Conservation (phyloP, 805 yeast species). For the Candida tammaniensis region DNA sequence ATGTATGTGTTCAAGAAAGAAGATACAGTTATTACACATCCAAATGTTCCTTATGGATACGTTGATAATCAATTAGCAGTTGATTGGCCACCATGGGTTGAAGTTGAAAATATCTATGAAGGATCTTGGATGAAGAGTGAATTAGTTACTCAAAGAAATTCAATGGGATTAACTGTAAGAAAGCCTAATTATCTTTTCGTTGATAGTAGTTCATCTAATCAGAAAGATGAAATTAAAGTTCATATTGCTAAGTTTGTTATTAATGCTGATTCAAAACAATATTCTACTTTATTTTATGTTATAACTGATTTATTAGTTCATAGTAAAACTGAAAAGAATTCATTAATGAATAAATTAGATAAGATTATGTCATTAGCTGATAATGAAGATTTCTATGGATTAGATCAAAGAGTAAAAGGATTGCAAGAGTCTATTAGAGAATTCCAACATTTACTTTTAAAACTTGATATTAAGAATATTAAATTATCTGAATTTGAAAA, state of each 20-base stretch:
- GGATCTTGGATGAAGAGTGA: conserved; percentile 29
- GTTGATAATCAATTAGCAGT: conserved; percentile 53
- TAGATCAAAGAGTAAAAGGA: conserved; percentile 25
- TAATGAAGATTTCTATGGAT: conserved; percentile 31
- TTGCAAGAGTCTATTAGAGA: conserved; percentile 31
- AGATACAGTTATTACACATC: conserved; percentile 22
- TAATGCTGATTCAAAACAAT: conserved; percentile 37
- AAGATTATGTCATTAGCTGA: conserved; percentile 38
- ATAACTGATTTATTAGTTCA: conserved; percentile 34
- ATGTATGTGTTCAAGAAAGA: conserved; percentile 47
- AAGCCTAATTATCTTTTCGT: conserved; percentile 53
- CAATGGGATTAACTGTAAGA: conserved; percentile 43
- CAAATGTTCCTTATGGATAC: conserved; percentile 43
- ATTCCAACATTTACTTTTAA: conserved; percentile 34
- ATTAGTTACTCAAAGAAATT: conserved; percentile 32
- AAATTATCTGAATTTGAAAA: conserved; percentile 19
- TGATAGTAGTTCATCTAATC: conserved; percentile 16
- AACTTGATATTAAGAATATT: conserved; percentile 33
- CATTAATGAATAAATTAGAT: conserved; percentile 37
- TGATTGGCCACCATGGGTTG: conserved; percentile 90
- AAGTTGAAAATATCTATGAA: conserved; percentile 62
- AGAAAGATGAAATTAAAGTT: conserved; percentile 28
- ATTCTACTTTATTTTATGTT: conserved; percentile 32
- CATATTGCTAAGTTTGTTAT: conserved; percentile 38
- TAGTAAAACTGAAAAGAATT: conserved; percentile 25